These are phyloP conservation scores for Naganishia randhawae DNA, from an alignment of 768 basidiomycete species.

Conservation along the genomic window DNA sequence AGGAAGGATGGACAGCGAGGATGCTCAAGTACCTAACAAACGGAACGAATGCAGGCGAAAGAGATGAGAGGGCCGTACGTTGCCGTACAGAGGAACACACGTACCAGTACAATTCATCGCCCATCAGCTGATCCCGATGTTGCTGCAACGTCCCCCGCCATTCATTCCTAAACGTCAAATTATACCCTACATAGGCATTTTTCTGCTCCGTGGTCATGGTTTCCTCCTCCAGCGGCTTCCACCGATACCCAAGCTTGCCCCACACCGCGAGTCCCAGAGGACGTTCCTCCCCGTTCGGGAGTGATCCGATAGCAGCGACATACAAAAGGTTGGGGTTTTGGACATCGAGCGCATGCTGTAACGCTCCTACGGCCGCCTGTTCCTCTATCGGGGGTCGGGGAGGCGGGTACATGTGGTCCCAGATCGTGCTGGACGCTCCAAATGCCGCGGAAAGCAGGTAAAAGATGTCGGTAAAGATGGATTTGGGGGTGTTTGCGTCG, in stretches of 20 bases:
- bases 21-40: conserved; percentile 24
- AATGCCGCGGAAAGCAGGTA: conserved; percentile 1
- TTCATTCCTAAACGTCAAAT: conserved; percentile 11
- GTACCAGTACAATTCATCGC: conserved; percentile 7
- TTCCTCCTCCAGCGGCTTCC: not conserved
- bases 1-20: conserved; percentile 23
- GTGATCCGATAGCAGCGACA: not conserved
- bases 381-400: not conserved
- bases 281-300: not conserved
- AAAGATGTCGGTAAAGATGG: not conserved
- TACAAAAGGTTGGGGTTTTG: not conserved
- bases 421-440: not conserved
- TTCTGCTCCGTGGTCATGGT: not conserved
- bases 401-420: conserved; percentile 14
- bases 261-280: not conserved
- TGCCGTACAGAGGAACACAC: too few relatives aligned
- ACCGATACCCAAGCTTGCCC: conserved; percentile 17
- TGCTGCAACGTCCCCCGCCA: conserved; percentile 10
- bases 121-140: conserved; percentile 15
- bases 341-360: not conserved
- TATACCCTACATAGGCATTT: conserved; percentile 6
- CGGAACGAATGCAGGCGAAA: too few relatives aligned
- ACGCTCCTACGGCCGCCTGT: not conserved
- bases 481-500: not conserved
- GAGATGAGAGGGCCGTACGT: too few relatives aligned